These are phyloP conservation scores for Daedaleopsis nitida DNA, from an alignment of 768 basidiomycete genomes.

Conservation along the genomic window DNA sequence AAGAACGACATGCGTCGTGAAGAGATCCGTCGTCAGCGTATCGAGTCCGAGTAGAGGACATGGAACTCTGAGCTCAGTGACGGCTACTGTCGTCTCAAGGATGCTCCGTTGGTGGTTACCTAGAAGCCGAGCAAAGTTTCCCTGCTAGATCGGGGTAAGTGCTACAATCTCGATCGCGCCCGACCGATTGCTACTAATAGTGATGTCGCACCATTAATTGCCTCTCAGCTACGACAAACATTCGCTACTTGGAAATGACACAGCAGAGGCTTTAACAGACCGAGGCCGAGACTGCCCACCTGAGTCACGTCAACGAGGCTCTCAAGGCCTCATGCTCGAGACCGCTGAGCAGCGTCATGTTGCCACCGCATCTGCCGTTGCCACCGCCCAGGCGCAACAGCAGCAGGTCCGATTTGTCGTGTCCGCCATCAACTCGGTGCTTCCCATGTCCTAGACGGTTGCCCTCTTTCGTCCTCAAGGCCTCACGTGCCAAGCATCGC, in stretches of 20 bases:
- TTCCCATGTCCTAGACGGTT: slow-evolving; percentile 27
- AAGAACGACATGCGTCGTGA: slow-evolving; percentile 77
- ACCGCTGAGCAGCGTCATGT: slow-evolving; percentile 74
- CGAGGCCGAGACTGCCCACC: slow-evolving; percentile 78
- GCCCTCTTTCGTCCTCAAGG: slow-evolving; percentile 26
- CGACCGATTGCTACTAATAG: slow-evolving; percentile 15
- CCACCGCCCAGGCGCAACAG: slow-evolving; percentile 40
- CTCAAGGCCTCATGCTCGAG: slow-evolving; percentile 83
- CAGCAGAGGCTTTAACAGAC: slow-evolving; percentile 74
- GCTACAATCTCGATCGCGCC: not conserved
- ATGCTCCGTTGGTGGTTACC: slow-evolving; percentile 84
- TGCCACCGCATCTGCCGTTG: slow-evolving; percentile 55
- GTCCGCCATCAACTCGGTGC: slow-evolving; percentile 28
- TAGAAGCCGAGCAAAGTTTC: slow-evolving; percentile 94
- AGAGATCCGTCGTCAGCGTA: slow-evolving; percentile 89
- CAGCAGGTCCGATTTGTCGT: slow-evolving; percentile 47
- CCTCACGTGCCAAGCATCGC: slow-evolving; percentile 32
- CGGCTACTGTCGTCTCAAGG: slow-evolving; percentile 88
- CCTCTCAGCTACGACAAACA: slow-evolving; percentile 72
- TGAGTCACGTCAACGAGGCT: slow-evolving; percentile 86
- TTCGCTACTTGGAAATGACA: slow-evolving; percentile 83
- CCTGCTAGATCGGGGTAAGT: slow-evolving; percentile 79
- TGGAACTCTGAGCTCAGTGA: slow-evolving; percentile 93
- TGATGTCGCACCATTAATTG: slow-evolving; percentile 15
- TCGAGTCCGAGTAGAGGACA: slow-evolving; percentile 90